Evolutionary conservation across 2,329 filamentous ascomycete genomes (phyloP).

Genomic region (Monosporascus sp.): DNA sequence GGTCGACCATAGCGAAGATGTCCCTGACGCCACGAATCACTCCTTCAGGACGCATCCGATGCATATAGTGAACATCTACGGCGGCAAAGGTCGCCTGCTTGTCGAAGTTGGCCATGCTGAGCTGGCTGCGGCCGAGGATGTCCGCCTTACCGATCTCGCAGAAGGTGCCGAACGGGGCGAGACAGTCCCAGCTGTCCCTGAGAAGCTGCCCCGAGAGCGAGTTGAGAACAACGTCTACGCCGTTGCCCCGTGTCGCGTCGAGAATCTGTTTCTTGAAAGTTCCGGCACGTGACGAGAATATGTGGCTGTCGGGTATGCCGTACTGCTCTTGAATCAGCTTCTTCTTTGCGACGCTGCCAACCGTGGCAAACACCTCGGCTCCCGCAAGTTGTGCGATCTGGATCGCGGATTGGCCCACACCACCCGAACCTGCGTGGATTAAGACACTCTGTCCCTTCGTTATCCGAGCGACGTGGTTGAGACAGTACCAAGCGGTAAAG

Average conservation of each 20-base stretch:
- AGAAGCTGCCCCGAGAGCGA: conserved; percentile 17
- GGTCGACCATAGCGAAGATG: neutral
- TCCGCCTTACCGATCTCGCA: conserved; percentile 29
- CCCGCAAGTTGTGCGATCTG: conserved; percentile 12
- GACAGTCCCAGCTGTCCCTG: conserved; percentile 23
- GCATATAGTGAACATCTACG: conserved; percentile 3
- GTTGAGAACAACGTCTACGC: conserved; percentile 17
- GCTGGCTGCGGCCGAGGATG: conserved; percentile 23
- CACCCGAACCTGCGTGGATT: conserved; percentile 19
- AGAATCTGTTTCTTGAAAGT: conserved; percentile 21
- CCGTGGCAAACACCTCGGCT: conserved; percentile 25
- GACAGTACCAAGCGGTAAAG: conserved; percentile 21
- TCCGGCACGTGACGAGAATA: conserved; percentile 20
- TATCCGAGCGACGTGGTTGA: conserved; percentile 21
- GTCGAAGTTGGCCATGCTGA: conserved; percentile 32
- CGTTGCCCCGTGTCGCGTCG: conserved; percentile 13
- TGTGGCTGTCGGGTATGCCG: conserved; percentile 23
- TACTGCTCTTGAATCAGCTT: conserved; percentile 20
- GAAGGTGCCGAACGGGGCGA: conserved; percentile 28
- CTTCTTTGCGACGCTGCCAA: conserved; percentile 21
- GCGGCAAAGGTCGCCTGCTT: conserved; percentile 7
- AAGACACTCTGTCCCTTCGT: conserved; percentile 16
- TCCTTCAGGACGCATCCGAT: too few species aligned
- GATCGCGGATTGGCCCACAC: conserved; percentile 16
- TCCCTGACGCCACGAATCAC: neutral